These are phyloP conservation scores for Serendipita indica DNA, from an alignment of 768 basidiomycete genomes.

Conservation along the genomic window DNA sequence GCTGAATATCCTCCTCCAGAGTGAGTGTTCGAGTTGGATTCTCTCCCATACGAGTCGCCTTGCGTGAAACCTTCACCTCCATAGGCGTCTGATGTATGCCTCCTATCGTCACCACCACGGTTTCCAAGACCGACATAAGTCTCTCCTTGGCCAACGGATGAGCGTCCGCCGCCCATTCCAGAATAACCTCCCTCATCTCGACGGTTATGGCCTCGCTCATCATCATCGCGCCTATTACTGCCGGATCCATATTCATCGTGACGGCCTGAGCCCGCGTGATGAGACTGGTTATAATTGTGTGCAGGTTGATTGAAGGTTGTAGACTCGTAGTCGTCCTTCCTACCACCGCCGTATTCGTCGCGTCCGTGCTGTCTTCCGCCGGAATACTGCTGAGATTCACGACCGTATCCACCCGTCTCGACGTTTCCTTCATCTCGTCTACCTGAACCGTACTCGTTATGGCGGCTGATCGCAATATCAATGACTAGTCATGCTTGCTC, in stretches of 20 bases:
- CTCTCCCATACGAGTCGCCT: background rate
- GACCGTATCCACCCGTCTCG: background rate
- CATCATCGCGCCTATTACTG: background rate
- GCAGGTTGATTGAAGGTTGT: background rate
- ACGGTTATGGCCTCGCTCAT: background rate
- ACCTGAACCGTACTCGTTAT: background rate
- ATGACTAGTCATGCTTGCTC: too few species aligned
- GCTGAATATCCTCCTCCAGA: background rate
- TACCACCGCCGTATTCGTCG: background rate
- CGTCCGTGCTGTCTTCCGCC: background rate
- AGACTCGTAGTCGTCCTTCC: background rate
- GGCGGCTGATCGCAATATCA: too few species aligned
- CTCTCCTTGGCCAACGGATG: background rate
- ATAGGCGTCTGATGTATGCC: background rate
- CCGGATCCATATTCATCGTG: background rate
- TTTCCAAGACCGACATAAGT: conserved; percentile 1
- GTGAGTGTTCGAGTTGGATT: background rate
- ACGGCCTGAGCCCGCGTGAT: background rate
- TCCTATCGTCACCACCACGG: background rate
- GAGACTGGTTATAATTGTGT: background rate
- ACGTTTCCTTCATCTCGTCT: background rate
- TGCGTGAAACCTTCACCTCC: background rate
- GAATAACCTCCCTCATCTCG: background rate
- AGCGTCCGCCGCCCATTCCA: background rate
- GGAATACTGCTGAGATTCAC: background rate